These are phyloP conservation scores for Spiraea crenata DNA, from an alignment of 331 rosid species.

Conservation along the genomic window DNA sequence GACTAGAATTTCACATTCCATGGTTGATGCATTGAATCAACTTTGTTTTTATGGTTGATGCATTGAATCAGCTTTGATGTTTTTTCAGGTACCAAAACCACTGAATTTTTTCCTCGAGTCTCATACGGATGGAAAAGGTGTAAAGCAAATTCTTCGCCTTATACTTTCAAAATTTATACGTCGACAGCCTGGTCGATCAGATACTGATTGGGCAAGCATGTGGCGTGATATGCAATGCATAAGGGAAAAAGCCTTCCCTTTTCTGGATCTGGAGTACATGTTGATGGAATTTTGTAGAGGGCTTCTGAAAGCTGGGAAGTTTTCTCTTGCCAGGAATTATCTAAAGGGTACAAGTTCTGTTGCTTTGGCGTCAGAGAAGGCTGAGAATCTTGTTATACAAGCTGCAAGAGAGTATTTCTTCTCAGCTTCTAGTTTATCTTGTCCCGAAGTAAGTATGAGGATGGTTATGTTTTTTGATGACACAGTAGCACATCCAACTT, in stretches of 20 bases:
- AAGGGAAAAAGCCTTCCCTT: slow-evolving; percentile 87
- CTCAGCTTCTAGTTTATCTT: slow-evolving; percentile 92
- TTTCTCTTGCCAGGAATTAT: slow-evolving; percentile 94
- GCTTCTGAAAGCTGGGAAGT: slow-evolving; percentile 93
- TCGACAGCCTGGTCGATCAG: slow-evolving; percentile 83
- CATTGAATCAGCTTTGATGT: not conserved
- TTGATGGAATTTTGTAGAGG: slow-evolving; percentile 94
- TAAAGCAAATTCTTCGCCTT: slow-evolving; percentile 95
- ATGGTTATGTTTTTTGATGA: slow-evolving; percentile 2
- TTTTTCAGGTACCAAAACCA: slow-evolving; percentile 91
- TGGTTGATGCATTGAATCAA: slow-evolving; percentile 4
- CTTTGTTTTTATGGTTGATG: not conserved
- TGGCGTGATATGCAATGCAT: slow-evolving; percentile 95
- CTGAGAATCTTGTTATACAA: slow-evolving; percentile 95
- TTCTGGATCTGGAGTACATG: slow-evolving; percentile 83
- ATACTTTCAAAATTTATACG: slow-evolving; percentile 89
- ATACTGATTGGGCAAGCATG: slow-evolving; percentile 97
- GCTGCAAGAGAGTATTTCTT: slow-evolving; percentile 96
- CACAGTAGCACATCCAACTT: not conserved
- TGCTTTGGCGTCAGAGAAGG: slow-evolving; percentile 84
- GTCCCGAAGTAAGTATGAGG: slow-evolving; percentile 81
- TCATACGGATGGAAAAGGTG: slow-evolving; percentile 79
- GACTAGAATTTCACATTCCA: not conserved
- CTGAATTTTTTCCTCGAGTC: slow-evolving; percentile 72
- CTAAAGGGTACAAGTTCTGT: slow-evolving; percentile 94